Percentiles rank a stretch among this genome's conserved stretches.
Evolutionary conservation across 768 basidiomycete genomes (phyloP).

Genomic region (Cyathus striatus): DNA sequence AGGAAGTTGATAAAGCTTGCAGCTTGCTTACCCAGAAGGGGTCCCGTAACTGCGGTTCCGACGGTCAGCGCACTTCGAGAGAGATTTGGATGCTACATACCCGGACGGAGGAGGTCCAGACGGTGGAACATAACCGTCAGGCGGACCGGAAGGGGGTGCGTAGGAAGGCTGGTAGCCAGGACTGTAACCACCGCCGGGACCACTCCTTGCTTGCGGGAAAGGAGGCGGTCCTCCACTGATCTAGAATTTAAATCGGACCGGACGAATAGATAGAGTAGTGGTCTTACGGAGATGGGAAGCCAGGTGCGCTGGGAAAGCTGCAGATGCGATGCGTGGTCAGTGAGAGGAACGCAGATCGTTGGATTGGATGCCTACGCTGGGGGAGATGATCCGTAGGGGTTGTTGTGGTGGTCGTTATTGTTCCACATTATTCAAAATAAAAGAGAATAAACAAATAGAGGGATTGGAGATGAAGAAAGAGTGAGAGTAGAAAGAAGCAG

Average conservation of each 20-base stretch:
- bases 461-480: not conserved
- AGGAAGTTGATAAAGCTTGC: too few species aligned
- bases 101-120: slow-evolving; percentile 14
- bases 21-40: slow-evolving; percentile 11
- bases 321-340: not conserved
- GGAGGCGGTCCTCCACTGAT: slow-evolving; percentile 5
- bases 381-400: slow-evolving; percentile 14
- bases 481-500: not conserved
- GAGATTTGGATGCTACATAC: too few species aligned
- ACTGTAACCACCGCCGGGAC: slow-evolving; percentile 23
- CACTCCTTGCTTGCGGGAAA: slow-evolving; percentile 10
- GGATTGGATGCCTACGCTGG: slow-evolving; percentile 13
- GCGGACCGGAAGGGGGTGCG: slow-evolving; percentile 19
- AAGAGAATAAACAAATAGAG: not conserved
- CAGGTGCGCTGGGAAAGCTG: slow-evolving; percentile 19
- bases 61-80: not conserved
- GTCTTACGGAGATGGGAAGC: slow-evolving; percentile 10
- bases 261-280: not conserved
- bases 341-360: not conserved
- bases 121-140: slow-evolving; percentile 12
- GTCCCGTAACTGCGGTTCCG: too few species aligned
- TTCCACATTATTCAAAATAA: slow-evolving; percentile 23
- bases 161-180: slow-evolving; percentile 38
- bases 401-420: slow-evolving; percentile 20
- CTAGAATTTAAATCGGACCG: not conserved